phyloP scores from a whole-genome alignment of 148 eudicot species.

The Chenopodium album region DNA sequence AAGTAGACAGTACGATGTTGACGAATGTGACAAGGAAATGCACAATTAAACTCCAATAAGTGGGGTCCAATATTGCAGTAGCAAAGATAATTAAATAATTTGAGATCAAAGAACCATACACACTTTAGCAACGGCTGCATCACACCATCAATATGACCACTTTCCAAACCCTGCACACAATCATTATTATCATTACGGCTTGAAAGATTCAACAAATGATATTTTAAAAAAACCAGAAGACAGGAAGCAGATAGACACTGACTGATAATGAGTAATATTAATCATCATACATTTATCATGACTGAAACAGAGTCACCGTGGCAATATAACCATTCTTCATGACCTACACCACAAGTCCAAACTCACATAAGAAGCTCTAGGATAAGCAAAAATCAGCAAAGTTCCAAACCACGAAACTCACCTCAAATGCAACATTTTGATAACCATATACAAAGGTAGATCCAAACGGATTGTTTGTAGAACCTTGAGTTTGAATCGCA shows the following conservation, averaged over 20 bases:
- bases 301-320: conserved; percentile 87
- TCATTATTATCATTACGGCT: background rate
- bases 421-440: conserved; percentile 94
- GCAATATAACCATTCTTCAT: conserved; percentile 96
- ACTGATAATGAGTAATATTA: background rate
- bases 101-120: background rate
- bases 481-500: conserved; percentile 95
- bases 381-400: background rate
- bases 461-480: conserved; percentile 89
- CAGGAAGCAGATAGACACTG: background rate
- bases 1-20: background rate
- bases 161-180: background rate
- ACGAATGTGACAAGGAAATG: background rate
- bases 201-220: background rate
- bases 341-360: conserved; percentile 50
- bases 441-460: conserved; percentile 96
- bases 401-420: conserved; percentile 26
- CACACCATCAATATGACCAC: background rate
- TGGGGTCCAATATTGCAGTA: background rate
- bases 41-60: background rate
- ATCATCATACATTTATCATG: conserved; percentile 36
- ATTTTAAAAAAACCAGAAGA: background rate
- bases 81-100: background rate
- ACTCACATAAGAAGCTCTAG: conserved; percentile 5
- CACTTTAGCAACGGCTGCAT: background rate